Base-by-base conservation (phyloP, 495 filamentous ascomycete species). In the Tuber aestivum region DNA sequence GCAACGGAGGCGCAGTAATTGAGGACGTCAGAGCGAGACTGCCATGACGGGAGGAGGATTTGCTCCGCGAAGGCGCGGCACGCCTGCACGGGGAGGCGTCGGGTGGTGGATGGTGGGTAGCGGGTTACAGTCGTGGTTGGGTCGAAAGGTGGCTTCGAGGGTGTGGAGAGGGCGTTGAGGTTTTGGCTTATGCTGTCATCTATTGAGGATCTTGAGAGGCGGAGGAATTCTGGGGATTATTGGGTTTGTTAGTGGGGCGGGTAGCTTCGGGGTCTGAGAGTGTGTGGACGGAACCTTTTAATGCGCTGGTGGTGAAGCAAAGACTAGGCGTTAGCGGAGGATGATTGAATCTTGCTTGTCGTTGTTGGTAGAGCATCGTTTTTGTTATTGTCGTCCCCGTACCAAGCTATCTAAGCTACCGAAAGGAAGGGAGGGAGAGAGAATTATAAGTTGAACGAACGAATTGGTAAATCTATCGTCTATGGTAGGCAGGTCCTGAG, bases 101-200 rank as follows among this genome's bases (percentile, higher is more conserved):
- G 84, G 44, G 86, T 86, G 21, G 86, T 83, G 45, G 90, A 87
- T 40, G 89, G 87, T 5, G 88, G 84, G 2, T 87, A 84, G 2
- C 86, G 84, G 0, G 81, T 83, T 8, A 86, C 85, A 8, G 93
- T 97, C 1, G 93, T 94, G 1, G 91, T 86, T 23, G 95, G 93
- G 78, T 97, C 92, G 83, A 97, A 99, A 12, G 89, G 89, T 35
- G 85, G 83, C 40, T 81, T 86, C 23, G 92, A 86, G 0, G 95
- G 95, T 3, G 92, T 94, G 45, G 93, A 84, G 38, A 99, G 87
- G 3, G 94, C 93, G 85, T 99, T 99, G 65, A 99, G 88, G 78
- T 97, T 94, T 83, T 97, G 95, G 1, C 90, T 90, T 79, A 99
- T 97, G 23, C 92, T 92, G 83, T 99, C 95, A 83, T 99, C 95